phyloP scores from a whole-genome alignment of 306 rosid genomes.

The Castanea crenata region DNA sequence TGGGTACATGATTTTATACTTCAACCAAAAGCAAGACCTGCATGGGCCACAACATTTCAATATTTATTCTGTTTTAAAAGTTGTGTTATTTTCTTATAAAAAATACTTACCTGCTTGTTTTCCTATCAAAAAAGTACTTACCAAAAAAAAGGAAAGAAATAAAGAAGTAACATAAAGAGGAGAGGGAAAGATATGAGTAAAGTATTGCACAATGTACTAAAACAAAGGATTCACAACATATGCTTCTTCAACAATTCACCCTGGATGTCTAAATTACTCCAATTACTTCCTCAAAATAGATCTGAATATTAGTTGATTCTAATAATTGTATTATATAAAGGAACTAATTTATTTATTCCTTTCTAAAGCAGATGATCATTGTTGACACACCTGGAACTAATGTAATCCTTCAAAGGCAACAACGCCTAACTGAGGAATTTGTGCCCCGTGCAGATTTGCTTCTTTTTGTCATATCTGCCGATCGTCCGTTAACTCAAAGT shows the following conservation, averaged over 20 bases:
- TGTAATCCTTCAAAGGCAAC: constrained; percentile 98
- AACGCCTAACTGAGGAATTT: constrained; percentile 94
- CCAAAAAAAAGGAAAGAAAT: too few species aligned
- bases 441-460: constrained; percentile 98
- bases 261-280: not conserved
- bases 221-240: not conserved
- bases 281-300: not conserved
- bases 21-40: too few species aligned
- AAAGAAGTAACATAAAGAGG: not conserved
- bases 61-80: too few species aligned
- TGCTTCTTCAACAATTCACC: constrained; percentile 3
- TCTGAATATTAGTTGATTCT: not conserved
- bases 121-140: too few species aligned
- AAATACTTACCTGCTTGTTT: too few species aligned
- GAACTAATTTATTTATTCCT: not conserved
- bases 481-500: constrained; percentile 94
- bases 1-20: not conserved
- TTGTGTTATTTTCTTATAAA: too few species aligned
- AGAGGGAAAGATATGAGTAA: not conserved
- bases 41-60: too few species aligned
- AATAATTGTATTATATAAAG: not conserved
- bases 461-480: constrained; percentile 94
- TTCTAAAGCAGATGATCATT: constrained; percentile 69
- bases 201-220: not conserved
- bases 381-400: constrained; percentile 99